phyloP scores from a whole-genome alignment of 257 asterid species.

The Nicotiana benthamiana region DNA sequence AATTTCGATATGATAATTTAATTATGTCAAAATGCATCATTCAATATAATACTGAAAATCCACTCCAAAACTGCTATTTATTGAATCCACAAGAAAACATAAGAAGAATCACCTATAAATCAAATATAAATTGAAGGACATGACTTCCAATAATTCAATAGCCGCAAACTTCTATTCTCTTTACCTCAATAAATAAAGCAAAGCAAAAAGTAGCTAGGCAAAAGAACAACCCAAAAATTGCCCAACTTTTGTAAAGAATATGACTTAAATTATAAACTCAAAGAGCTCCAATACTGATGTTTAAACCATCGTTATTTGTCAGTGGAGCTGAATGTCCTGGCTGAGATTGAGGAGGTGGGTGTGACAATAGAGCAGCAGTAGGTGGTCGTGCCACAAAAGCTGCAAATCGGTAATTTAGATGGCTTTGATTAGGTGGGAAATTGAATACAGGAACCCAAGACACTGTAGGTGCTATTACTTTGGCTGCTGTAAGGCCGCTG shows the following conservation, averaged over 20 bases:
- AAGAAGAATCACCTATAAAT: too few relatives aligned
- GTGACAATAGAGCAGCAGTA: background rate
- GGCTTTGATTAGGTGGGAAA: background rate
- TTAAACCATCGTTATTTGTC: constrained; percentile 4
- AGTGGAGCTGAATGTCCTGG: background rate
- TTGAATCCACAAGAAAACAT: too few relatives aligned
- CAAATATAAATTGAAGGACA: background rate
- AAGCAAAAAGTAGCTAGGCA: background rate
- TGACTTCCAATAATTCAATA: background rate
- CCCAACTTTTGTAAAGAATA: background rate
- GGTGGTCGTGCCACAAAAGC: background rate
- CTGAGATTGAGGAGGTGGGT: constrained; percentile 2
- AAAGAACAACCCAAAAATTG: background rate
- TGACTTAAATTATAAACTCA: background rate
- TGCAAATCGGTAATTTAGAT: background rate
- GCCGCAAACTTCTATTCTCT: background rate
- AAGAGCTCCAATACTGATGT: constrained; percentile 3
- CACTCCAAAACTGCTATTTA: too few relatives aligned
- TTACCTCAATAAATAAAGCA: background rate
- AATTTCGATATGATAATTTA: too few relatives aligned
- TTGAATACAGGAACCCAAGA: constrained; percentile 3
- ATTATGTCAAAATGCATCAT: too few relatives aligned
- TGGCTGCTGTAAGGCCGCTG: background rate
- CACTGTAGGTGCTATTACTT: background rate
- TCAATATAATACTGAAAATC: too few relatives aligned